Base-by-base conservation (phyloP, 202 grass and related monocot species). In the Carex arenaria region DNA sequence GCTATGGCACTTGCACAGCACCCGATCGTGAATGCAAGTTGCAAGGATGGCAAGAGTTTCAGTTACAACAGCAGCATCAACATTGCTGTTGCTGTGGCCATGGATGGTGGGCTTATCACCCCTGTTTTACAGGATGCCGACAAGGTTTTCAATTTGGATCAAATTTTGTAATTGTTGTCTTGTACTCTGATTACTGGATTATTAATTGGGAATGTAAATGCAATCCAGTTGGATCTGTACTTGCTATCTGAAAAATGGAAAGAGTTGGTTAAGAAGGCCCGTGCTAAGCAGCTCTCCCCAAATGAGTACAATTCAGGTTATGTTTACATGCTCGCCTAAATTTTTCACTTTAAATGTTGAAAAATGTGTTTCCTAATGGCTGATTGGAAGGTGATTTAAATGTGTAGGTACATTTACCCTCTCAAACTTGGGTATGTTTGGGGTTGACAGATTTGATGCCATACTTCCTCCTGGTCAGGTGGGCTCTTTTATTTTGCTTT, bases 401-500 rank as follows among this genome's bases (percentile, higher is more conserved):
- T 36, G 18, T 86, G n/a, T 79, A 98, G 96, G 96, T 36, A 93
- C 93, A 4, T 98, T 95, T 98, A 89, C 91, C 2, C 75, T 98
- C 2, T 98, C 96, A 20, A 98, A 98, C 86, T 81, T 98, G 73
- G 91, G 93, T 93, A 95, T 95, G 96, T 98, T 95, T 90, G 96
- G 96, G 17, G 93, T 98, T 5, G 93, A 95, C 69, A 92, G 88
- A 85, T 98, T 98, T 9, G 93, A 98, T 68, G 96, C 96, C 31
- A 98, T 98, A 80, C 93, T 98, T 95, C 96, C 93, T 87, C 89
- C 93, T 88, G 91, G 93, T 80, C 93, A 95, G 88, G 96, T 98
- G 54, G 31, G 85, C 77, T 86, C 73, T 77, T 70, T 28, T 11
- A 54, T 38, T 78, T 40, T 60, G 5, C 7, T 85, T 51, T 45